Evolutionary conservation across 2,329 filamentous ascomycete species (phyloP).

Genomic region (Hypoxylon sp.): DNA sequence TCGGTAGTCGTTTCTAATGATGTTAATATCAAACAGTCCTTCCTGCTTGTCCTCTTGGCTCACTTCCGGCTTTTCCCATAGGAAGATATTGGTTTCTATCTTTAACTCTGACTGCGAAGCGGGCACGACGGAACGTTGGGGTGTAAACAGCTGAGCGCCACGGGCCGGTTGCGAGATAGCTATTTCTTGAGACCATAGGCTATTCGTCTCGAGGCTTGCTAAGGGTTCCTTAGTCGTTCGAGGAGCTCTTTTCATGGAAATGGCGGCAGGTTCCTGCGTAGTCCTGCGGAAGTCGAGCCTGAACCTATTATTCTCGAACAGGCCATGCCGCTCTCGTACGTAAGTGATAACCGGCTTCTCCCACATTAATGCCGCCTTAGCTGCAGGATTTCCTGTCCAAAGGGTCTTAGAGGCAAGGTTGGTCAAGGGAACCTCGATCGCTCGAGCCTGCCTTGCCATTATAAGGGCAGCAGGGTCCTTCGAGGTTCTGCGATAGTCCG

Average conservation of each 20-base stretch:
- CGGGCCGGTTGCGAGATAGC: not conserved
- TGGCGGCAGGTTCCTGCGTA: slow-evolving; percentile 34
- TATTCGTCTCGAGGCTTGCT: slow-evolving; percentile 15
- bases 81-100: not conserved
- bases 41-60: slow-evolving; percentile 15
- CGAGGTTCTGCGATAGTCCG: slow-evolving; percentile 41
- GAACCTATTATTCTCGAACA: slow-evolving; percentile 37
- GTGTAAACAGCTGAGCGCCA: slow-evolving; percentile 18
- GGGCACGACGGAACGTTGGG: slow-evolving; percentile 2
- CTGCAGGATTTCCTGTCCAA: slow-evolving; percentile 47
- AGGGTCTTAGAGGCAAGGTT: slow-evolving; percentile 53
- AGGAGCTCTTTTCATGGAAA: slow-evolving; percentile 25
- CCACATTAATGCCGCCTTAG: slow-evolving; percentile 38
- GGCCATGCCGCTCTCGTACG: slow-evolving; percentile 33
- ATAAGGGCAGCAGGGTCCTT: slow-evolving; percentile 39
- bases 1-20: slow-evolving; percentile 46
- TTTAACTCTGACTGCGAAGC: not conserved
- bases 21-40: slow-evolving; percentile 47
- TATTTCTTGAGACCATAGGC: slow-evolving; percentile 30
- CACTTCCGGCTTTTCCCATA: slow-evolving; percentile 39
- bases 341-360: slow-evolving; percentile 20
- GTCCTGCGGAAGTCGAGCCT: slow-evolving; percentile 42
- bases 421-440: slow-evolving; percentile 44
- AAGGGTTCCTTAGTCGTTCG: slow-evolving; percentile 24
- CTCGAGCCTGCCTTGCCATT: slow-evolving; percentile 37